These are phyloP conservation scores for Clavispora carvajalis DNA, from an alignment of 805 yeast genomes.

Conservation along the genomic window DNA sequence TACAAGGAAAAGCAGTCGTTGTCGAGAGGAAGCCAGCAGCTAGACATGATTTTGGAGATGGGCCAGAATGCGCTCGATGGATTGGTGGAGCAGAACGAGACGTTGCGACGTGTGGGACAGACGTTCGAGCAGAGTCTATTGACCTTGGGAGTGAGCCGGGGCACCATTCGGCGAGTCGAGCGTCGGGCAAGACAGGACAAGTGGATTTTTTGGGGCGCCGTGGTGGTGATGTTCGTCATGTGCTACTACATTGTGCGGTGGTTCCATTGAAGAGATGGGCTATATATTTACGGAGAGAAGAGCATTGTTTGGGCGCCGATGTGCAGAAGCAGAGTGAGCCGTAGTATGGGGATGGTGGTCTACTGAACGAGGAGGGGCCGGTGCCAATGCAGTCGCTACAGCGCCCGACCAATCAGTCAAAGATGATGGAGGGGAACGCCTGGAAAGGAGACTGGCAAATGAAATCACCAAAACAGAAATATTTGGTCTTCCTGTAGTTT, in stretches of 20 bases:
- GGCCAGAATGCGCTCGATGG: conserved; percentile 84
- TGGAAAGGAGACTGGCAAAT: too few relatives aligned
- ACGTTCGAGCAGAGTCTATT: conserved; percentile 63
- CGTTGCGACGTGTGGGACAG: conserved; percentile 56
- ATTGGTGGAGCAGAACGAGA: conserved; percentile 76
- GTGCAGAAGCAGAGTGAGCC: too few relatives aligned
- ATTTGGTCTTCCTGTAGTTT: too few relatives aligned
- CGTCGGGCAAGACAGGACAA: conserved; percentile 82
- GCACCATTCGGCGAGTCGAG: conserved; percentile 76
- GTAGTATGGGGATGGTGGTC: too few relatives aligned
- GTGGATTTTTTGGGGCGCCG: conserved; percentile 76
- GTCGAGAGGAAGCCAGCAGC: conserved; percentile 67
- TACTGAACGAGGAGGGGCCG: too few relatives aligned
- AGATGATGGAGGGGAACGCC: too few relatives aligned
- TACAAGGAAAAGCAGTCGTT: conserved; percentile 62
- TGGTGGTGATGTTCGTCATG: conserved; percentile 52
- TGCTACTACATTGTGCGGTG: conserved; percentile 66
- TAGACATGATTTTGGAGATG: conserved; percentile 87
- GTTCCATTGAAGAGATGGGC: conserved; percentile 40
- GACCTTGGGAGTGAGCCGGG: conserved; percentile 82
- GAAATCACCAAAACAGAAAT: too few relatives aligned
- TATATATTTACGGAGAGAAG: background rate
- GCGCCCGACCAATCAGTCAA: too few relatives aligned
- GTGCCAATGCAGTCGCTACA: too few relatives aligned
- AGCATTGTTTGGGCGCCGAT: too few relatives aligned